A percentile compares a stretch with the other conserved stretches of the same genome.
Conservation (phyloP, 495 filamentous ascomycete genomes). For the Podospora appendiculata region DNA sequence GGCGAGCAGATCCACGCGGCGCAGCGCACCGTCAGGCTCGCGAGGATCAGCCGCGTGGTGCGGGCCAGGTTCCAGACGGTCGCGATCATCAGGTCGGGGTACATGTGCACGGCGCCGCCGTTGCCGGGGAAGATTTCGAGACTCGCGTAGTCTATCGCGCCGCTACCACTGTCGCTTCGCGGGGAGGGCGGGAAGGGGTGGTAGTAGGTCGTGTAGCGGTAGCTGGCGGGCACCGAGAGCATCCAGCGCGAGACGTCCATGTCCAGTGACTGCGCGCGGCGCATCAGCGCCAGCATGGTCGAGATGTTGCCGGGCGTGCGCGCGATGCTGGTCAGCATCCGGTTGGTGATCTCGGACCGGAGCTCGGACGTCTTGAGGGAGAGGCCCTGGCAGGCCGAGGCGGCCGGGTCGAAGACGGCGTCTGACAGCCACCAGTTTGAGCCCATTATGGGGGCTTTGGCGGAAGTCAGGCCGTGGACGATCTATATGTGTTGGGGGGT, state of each 20-base stretch:
- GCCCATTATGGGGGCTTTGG: slow-evolving; percentile 38
- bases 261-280: slow-evolving; percentile 35
- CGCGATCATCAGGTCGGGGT: slow-evolving; percentile 42
- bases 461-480: slow-evolving; percentile 37
- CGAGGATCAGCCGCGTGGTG: slow-evolving; percentile 36
- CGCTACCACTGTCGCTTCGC: slow-evolving; percentile 9
- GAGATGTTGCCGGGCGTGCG: slow-evolving; percentile 27
- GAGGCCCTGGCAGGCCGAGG: slow-evolving; percentile 31
- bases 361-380: slow-evolving; percentile 39
- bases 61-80: slow-evolving; percentile 40
- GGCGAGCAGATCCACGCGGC: slow-evolving; percentile 44
- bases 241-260: slow-evolving; percentile 36
- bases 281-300: slow-evolving; percentile 30
- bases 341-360: slow-evolving; percentile 33
- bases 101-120: slow-evolving; percentile 31
- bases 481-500: slow-evolving; percentile 15
- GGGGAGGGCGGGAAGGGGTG: slow-evolving; percentile 31
- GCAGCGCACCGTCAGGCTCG: slow-evolving; percentile 38
- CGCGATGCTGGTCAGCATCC: slow-evolving; percentile 22
- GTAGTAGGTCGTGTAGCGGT: slow-evolving; percentile 23
- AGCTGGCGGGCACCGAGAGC: slow-evolving; percentile 5
- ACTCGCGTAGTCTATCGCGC: slow-evolving; percentile 22
- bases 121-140: slow-evolving; percentile 39
- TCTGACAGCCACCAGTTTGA: slow-evolving; percentile 45
- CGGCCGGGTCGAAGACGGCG: slow-evolving; percentile 30